Conservation (phyloP, 345 rosid genomes). For the Pugionium cornutum region DNA sequence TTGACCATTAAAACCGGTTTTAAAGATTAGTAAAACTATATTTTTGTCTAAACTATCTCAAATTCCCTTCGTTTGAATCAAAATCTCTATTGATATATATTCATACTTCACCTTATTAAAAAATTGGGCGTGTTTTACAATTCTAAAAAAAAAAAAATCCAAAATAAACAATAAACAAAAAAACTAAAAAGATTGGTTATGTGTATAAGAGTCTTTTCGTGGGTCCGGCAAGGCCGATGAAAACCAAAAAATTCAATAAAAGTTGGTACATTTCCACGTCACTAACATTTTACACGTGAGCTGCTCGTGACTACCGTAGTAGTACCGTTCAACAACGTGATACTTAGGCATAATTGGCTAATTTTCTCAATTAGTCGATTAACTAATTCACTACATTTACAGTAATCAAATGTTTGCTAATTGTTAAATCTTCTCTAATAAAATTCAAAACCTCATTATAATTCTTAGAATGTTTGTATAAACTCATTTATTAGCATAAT, state of each 20-base stretch:
- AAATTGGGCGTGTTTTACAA: no score
- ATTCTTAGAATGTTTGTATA: no score
- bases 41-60: not conserved
- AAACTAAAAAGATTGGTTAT: not conserved
- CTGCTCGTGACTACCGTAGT: conserved; percentile 20
- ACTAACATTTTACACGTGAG: conserved; percentile 29
- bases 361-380: conserved; percentile 17
- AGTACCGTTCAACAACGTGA: conserved; percentile 11
- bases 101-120: no score
- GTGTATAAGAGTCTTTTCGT: not conserved
- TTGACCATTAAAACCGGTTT: not conserved
- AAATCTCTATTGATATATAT: not conserved
- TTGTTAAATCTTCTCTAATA: no score
- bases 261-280: conserved; percentile 27
- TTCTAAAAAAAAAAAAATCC: no score
- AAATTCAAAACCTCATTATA: no score
- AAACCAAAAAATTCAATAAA: not conserved
- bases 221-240: no score
- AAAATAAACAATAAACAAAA: not conserved
- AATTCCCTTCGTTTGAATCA: not conserved
- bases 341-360: not conserved
- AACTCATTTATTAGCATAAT: no score
- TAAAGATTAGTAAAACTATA: not conserved
- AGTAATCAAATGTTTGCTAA: not conserved
- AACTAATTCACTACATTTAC: not conserved